A percentile compares a stretch with the other conserved stretches of the same genome.
Conservation (phyloP, 371 early-diverging fungal species). For the Ecytonucleospora hepatopenaei region DNA sequence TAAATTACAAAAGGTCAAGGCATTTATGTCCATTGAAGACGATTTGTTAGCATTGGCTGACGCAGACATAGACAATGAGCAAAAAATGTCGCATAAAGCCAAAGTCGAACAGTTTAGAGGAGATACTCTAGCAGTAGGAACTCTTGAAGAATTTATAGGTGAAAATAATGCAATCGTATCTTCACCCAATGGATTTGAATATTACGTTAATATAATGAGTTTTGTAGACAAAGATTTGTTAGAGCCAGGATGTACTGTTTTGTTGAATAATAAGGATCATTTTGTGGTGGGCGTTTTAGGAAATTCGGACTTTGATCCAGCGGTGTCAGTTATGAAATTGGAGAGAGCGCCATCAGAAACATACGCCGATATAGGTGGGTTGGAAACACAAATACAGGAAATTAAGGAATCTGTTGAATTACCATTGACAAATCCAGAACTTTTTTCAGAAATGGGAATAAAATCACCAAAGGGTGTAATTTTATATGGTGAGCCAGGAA, state of each 20-base stretch:
- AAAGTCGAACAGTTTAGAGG: conserved; percentile 91
- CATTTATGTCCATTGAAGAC: conserved; percentile 52
- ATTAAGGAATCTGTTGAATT: conserved; percentile 99
- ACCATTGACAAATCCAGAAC: conserved; percentile 94
- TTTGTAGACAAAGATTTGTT: conserved; percentile 58
- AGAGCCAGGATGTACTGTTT: conserved; percentile 58
- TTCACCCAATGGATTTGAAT: conserved; percentile 82
- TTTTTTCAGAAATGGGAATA: conserved; percentile 98
- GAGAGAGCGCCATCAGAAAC: conserved; percentile 98
- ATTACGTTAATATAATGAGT: conserved; percentile 61
- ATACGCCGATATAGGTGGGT: conserved; percentile 96
- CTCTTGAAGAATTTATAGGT: conserved; percentile 97
- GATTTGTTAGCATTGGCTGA: conserved; percentile 45
- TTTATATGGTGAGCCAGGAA: conserved; percentile 94
- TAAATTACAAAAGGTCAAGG: conserved; percentile 44
- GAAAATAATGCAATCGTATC: conserved; percentile 98
- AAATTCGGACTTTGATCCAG: conserved; percentile 87
- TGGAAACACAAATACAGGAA: conserved; percentile 95
- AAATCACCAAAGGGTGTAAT: conserved; percentile 98
- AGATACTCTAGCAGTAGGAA: conserved; percentile 93
- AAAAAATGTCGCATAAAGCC: conserved; percentile 60
- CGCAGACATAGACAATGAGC: conserved; percentile 18
- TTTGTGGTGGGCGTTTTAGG: conserved; percentile 84
- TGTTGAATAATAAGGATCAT: conserved; percentile 53
- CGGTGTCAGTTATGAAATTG: conserved; percentile 97